A percentile compares a stretch with the other conserved stretches of the same genome.
Conservation (phyloP, 805 yeast species). For the Starmerella scarabaei region DNA sequence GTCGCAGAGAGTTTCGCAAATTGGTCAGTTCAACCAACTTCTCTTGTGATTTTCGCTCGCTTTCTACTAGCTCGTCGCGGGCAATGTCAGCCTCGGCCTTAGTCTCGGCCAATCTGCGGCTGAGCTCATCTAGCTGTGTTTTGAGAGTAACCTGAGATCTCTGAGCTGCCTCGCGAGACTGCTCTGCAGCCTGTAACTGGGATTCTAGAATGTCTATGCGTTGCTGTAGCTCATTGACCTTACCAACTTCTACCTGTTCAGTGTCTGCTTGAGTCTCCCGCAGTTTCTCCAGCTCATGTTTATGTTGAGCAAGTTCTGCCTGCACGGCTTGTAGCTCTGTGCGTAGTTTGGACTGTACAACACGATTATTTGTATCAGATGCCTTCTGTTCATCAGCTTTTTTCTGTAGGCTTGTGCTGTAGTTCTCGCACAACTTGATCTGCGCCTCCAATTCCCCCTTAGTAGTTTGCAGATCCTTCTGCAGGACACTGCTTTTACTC, state of each 20-base stretch:
- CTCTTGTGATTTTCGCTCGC: slow-evolving; percentile 60
- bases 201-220: slow-evolving; percentile 9
- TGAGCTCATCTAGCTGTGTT: slow-evolving; percentile 26
- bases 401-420: neutral
- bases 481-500: slow-evolving; percentile 47
- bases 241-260: neutral
- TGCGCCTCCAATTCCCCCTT: slow-evolving; percentile 1
- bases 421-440: too few species aligned
- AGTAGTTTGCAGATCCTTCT: slow-evolving; percentile 48
- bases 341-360: neutral
- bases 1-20: slow-evolving; percentile 54
- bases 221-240: neutral
- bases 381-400: neutral
- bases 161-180: slow-evolving; percentile 11
- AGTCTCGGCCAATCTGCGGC: slow-evolving; percentile 54
- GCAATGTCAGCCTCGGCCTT: slow-evolving; percentile 47
- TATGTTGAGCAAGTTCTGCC: slow-evolving; percentile 1
- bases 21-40: slow-evolving; percentile 66
- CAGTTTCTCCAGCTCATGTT: neutral
- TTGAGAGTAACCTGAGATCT: slow-evolving; percentile 14
- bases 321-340: slow-evolving; percentile 6
- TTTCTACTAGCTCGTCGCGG: slow-evolving; percentile 72
- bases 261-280: neutral
- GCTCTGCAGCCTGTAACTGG: slow-evolving; percentile 9
- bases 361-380: too few species aligned